A percentile compares a stretch with the other conserved stretches of the same genome.
Evolutionary conservation across 2,329 filamentous ascomycete genomes (phyloP).

Genomic region (Colletotrichum truncatum): DNA sequence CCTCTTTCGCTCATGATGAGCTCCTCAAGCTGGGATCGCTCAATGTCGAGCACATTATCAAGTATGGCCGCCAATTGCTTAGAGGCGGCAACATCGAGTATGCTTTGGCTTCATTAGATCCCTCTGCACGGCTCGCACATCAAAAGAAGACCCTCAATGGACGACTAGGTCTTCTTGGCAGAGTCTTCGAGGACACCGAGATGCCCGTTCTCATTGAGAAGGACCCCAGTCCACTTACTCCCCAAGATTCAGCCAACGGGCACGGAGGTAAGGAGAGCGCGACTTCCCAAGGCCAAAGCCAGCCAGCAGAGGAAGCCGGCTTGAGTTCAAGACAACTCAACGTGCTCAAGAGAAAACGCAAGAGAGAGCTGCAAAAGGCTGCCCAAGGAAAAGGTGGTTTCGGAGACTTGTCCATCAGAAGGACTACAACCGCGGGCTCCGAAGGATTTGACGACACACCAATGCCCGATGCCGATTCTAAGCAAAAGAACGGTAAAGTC

Average conservation of each 20-base stretch:
- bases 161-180: slow-evolving; percentile 84
- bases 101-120: slow-evolving; percentile 81
- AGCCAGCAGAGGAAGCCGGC: slow-evolving; percentile 69
- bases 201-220: slow-evolving; percentile 64
- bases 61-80: slow-evolving; percentile 83
- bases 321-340: slow-evolving; percentile 95
- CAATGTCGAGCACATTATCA: slow-evolving; percentile 82
- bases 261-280: slow-evolving; percentile 46
- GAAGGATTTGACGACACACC: slow-evolving; percentile 72
- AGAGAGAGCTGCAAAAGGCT: slow-evolving; percentile 87
- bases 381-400: slow-evolving; percentile 87
- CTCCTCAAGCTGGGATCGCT: slow-evolving; percentile 78
- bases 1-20: slow-evolving; percentile 60
- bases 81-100: slow-evolving; percentile 90
- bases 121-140: slow-evolving; percentile 80
- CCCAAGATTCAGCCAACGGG: slow-evolving; percentile 51
- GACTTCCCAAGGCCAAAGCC: slow-evolving; percentile 44
- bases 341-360: slow-evolving; percentile 92
- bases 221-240: slow-evolving; percentile 55
- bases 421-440: slow-evolving; percentile 67
- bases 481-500: slow-evolving; percentile 68
- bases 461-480: slow-evolving; percentile 58
- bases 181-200: slow-evolving; percentile 86
- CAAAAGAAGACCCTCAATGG: slow-evolving; percentile 89
- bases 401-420: slow-evolving; percentile 82